Percentiles rank a stretch among this genome's conserved stretches.
Evolutionary conservation across 2,329 filamentous ascomycete genomes (phyloP).

Genomic region (Myriosclerotinia duriaeana): DNA sequence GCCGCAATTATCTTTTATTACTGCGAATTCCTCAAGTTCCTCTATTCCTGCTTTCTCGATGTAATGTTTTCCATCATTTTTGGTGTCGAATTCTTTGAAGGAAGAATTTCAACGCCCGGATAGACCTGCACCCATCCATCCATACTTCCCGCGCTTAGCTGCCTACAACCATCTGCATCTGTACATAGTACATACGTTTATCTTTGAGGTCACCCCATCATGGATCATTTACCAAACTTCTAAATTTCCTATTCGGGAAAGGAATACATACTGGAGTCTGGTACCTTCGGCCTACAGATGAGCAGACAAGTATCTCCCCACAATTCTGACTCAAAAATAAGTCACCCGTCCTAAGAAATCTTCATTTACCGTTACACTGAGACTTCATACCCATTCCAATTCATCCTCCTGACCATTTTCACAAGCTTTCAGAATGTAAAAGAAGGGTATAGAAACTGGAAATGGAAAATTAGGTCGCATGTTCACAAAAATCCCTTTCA

Average conservation of each 20-base stretch:
- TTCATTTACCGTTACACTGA: slow-evolving; percentile 16
- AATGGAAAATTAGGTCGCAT: slow-evolving; percentile 3
- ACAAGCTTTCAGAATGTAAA: background rate
- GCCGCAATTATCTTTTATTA: slow-evolving; percentile 3
- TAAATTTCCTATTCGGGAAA: slow-evolving; percentile 14
- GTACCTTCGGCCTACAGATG: slow-evolving; percentile 2
- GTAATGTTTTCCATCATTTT: slow-evolving; percentile 5
- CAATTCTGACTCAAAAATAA: slow-evolving; percentile 18
- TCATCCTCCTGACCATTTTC: slow-evolving; percentile 18
- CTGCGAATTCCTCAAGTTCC: background rate
- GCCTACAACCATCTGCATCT: background rate
- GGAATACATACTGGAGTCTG: background rate
- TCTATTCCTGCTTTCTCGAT: background rate
- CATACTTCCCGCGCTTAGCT: slow-evolving; percentile 12
- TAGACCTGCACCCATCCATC: slow-evolving; percentile 8
- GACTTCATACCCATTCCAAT: slow-evolving; percentile 3
- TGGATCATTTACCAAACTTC: slow-evolving; percentile 3
- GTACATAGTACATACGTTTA: background rate
- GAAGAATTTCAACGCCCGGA: slow-evolving; percentile 1
- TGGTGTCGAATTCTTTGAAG: background rate
- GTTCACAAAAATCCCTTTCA: background rate
- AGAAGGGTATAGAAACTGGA: background rate
- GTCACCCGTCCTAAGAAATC: slow-evolving; percentile 17
- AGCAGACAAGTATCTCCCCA: slow-evolving; percentile 15
- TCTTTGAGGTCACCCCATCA: slow-evolving; percentile 1